Conservation (phyloP, 176 grass and related monocot genomes). For the Oryza coarctata region DNA sequence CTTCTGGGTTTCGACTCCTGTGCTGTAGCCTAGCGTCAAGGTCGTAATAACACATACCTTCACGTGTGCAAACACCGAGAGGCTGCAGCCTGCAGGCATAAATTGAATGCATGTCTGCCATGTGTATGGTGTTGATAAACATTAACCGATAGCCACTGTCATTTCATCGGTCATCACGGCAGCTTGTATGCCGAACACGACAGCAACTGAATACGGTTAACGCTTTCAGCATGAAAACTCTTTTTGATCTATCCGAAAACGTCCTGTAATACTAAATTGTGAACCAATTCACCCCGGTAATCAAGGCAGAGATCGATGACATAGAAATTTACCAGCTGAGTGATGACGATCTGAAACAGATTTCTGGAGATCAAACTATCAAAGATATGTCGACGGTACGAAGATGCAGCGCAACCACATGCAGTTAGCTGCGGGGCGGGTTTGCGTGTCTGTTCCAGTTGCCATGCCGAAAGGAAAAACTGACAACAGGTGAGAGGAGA, state of each 20-base stretch:
- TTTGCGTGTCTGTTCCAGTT: background rate
- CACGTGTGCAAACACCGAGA: background rate
- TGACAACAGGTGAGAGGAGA: background rate
- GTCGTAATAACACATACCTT: background rate
- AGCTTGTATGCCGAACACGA: background rate
- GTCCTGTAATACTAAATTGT: too few species aligned
- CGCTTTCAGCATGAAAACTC: too few species aligned
- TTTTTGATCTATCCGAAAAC: too few species aligned
- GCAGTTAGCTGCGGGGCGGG: background rate
- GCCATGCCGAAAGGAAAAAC: constrained; percentile 1
- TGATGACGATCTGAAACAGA: too few species aligned
- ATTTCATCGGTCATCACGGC: background rate
- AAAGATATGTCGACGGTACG: background rate
- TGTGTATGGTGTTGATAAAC: background rate
- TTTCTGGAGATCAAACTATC: too few species aligned
- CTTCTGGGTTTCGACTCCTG: constrained; percentile 8
- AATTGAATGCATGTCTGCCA: background rate
- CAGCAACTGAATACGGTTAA: background rate
- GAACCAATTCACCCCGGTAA: too few species aligned
- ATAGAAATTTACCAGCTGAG: background rate
- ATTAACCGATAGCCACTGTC: background rate
- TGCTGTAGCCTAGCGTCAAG: constrained; percentile 34
- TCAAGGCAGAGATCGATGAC: background rate
- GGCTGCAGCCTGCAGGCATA: background rate
- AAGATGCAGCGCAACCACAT: background rate